Evolutionary conservation across 257 asterid genomes (phyloP), one percentile per base, ranked within the genome.

Genomic region (Plantago major): DNA sequence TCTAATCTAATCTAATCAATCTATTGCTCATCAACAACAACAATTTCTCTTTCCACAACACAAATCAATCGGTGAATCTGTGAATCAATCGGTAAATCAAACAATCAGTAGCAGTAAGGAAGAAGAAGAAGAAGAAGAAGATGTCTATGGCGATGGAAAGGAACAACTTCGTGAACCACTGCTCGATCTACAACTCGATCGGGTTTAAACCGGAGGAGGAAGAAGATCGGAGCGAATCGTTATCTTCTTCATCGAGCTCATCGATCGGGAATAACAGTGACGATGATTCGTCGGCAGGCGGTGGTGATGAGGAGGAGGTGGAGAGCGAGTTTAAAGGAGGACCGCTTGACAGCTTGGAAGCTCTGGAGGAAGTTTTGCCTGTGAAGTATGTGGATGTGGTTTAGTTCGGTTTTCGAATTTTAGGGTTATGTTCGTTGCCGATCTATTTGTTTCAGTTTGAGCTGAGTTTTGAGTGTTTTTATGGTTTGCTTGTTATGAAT

Each of bases 191-290:
- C 57, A 70, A 70, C 22, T 45, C 80, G 42, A 18, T 69, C 60
- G 81, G 73, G 58, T 60, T 64, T 12, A 46, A 33, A 33, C 7
- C 40, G 60, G 46, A 10, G 56, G 67, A 11, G 26, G 73, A 54
- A 59, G 75, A 66, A 44, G 75, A 67, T 58, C 72, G 15, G 42
- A 58, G 64, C 11, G 77, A 30, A 17, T 72, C 75, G 30, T 19
- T 67, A 52, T 66, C 75, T 1, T 68, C 81, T 0, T 81, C 87
- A 1, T 73, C 84, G 7, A 58, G 71, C 52, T 81, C 84, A 33
- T 81, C 88, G 33, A 78, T 81, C 51, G 82, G 82, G 10, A 71
- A 79, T 59, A 81, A 78, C 55, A 81, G 88, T 48, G 83, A 80
- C 52, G 81, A 68, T 14, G 37, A 0, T 7, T 33, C 40, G 18